Conservation (phyloP, 1,284 basidiomycete genomes). For the Rhodotorula sp. region DNA sequence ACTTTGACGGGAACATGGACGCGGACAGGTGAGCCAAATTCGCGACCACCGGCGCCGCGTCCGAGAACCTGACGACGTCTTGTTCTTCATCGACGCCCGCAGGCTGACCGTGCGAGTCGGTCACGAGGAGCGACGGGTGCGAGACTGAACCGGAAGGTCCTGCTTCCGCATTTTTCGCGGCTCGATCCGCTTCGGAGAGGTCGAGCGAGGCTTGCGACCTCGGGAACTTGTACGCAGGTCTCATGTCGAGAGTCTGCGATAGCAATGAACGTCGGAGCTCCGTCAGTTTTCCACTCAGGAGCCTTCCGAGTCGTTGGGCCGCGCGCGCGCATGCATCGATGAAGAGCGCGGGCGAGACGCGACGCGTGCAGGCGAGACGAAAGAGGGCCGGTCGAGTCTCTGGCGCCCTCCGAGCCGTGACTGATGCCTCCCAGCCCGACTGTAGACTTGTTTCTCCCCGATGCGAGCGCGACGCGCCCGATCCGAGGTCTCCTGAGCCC, state of each 20-base stretch:
- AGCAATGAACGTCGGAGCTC: too few species aligned
- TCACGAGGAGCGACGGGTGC: slow-evolving; percentile 26
- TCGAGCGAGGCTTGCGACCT: slow-evolving; percentile 23
- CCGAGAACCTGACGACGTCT: slow-evolving; percentile 13
- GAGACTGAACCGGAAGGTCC: slow-evolving; percentile 2
- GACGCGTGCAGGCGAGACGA: too few species aligned
- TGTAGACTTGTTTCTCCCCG: too few species aligned
- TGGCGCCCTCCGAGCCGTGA: too few species aligned
- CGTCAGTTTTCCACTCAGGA: too few species aligned
- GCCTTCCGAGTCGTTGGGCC: too few species aligned
- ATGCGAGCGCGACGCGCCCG: too few species aligned
- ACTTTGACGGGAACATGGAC: slow-evolving; percentile 3
- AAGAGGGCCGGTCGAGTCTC: too few species aligned
- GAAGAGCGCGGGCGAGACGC: too few species aligned
- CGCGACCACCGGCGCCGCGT: neutral
- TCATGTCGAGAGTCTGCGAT: slow-evolving; percentile 20
- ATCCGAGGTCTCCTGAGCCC: too few species aligned
- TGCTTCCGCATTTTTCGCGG: neutral
- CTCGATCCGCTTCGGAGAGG: slow-evolving; percentile 14
- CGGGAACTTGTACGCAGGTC: slow-evolving; percentile 18
- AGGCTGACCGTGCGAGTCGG: slow-evolving; percentile 21
- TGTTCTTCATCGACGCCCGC: slow-evolving; percentile 1
- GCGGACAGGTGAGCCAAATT: slow-evolving; percentile 18
- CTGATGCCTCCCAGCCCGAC: too few species aligned
- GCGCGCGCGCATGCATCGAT: neutral